Conservation (phyloP, 345 rosid genomes). For the Physaria fendleri region DNA sequence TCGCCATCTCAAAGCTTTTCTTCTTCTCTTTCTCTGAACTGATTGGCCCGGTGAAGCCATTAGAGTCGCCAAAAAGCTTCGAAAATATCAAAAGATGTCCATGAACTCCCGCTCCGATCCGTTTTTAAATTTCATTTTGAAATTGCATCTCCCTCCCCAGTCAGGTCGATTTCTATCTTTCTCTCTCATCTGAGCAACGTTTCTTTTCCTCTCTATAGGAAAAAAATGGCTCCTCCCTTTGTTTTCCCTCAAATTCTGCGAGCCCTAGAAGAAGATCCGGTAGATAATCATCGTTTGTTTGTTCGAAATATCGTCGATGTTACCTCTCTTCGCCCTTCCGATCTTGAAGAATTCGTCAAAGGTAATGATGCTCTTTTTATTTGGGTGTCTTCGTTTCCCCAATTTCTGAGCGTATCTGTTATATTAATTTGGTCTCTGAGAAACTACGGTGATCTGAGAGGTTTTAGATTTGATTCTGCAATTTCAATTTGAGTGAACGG, state of each 20-base stretch:
- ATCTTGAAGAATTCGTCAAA: conserved; percentile 88
- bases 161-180: conserved; percentile 4
- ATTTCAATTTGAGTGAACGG: neutral
- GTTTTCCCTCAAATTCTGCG: conserved; percentile 61
- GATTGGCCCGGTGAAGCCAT: conserved; percentile 15
- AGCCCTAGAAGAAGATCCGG: conserved; percentile 56
- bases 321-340: conserved; percentile 48
- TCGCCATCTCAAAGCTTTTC: conserved; percentile 37
- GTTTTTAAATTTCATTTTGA: conserved; percentile 23
- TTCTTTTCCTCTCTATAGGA: conserved; percentile 23
- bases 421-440: neutral
- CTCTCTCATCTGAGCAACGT: conserved; percentile 5
- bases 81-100: neutral
- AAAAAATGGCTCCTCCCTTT: conserved; percentile 79
- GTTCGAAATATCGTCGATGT: conserved; percentile 53
- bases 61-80: neutral
- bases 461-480: neutral
- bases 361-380: conserved; percentile 37
- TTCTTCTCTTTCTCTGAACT: neutral
- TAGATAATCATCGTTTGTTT: conserved; percentile 43
- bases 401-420: neutral
- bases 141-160: conserved; percentile 7
- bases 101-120: conserved; percentile 25
- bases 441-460: neutral
- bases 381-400: neutral